A percentile compares a stretch with the other conserved stretches of the same genome.
phyloP scores from a whole-genome alignment of 768 basidiomycete genomes.

The Lyophyllum shimeji region DNA sequence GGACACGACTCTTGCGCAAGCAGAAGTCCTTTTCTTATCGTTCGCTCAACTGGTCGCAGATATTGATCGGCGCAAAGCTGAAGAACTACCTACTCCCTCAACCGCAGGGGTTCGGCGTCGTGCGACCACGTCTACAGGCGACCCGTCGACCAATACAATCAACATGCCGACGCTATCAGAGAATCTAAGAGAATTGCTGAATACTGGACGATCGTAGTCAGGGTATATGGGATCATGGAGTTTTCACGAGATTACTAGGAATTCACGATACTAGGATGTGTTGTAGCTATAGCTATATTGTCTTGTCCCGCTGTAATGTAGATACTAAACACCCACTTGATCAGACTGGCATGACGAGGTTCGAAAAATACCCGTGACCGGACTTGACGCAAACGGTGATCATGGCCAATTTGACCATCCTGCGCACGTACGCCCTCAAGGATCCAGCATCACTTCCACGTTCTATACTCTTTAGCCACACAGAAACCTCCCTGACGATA shows the following conservation, averaged over 20 bases:
- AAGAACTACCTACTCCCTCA: constrained; percentile 45
- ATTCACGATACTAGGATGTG: background rate
- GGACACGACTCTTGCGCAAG: constrained; percentile 93
- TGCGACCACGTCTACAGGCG: constrained; percentile 3
- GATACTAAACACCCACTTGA: too few species aligned
- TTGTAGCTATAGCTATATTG: background rate
- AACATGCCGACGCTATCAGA: constrained; percentile 55
- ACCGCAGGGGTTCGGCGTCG: constrained; percentile 26
- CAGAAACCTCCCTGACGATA: constrained; percentile 56
- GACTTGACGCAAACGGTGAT: background rate
- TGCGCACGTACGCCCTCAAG: constrained; percentile 60
- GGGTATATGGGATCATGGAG: background rate
- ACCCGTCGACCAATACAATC: constrained; percentile 22
- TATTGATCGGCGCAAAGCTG: constrained; percentile 77
- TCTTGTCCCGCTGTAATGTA: background rate
- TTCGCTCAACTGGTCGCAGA: constrained; percentile 88
- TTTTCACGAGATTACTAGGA: background rate
- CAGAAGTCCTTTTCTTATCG: constrained; percentile 93
- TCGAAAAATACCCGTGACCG: background rate
- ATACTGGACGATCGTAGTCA: constrained; percentile 33
- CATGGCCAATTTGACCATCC: constrained; percentile 51
- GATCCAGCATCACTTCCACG: constrained; percentile 54
- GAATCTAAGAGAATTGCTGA: constrained; percentile 60
- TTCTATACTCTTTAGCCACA: constrained; percentile 59
- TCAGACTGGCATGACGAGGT: background rate